Conservation (phyloP, 2,329 filamentous ascomycete genomes). For the Cytospora mali region DNA sequence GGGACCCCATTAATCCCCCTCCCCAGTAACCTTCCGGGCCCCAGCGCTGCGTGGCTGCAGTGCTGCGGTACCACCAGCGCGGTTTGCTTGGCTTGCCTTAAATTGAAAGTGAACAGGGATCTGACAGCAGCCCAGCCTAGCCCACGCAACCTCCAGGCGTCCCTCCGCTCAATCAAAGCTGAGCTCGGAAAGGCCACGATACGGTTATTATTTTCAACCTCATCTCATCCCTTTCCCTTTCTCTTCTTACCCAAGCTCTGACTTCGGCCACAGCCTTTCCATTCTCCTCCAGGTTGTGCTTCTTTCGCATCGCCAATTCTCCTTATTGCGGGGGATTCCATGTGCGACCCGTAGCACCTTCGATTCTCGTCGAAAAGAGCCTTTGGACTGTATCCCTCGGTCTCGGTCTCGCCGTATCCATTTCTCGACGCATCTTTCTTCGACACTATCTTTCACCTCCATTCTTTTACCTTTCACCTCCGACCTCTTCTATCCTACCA, state of each 20-base stretch:
- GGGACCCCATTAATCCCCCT: slow-evolving; percentile 3
- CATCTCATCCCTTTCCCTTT: slow-evolving; percentile 23
- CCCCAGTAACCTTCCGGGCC: too few relatives aligned
- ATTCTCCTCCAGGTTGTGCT: slow-evolving; percentile 13
- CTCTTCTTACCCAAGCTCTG: slow-evolving; percentile 18
- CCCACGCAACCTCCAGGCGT: neutral
- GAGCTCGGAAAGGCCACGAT: slow-evolving; percentile 27
- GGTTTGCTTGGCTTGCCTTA: slow-evolving; percentile 2
- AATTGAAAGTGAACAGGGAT: neutral
- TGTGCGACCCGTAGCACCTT: slow-evolving; percentile 18
- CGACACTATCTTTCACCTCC: slow-evolving; percentile 23
- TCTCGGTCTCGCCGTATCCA: slow-evolving; percentile 1
- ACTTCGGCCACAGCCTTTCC: slow-evolving; percentile 20
- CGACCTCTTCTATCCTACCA: neutral
- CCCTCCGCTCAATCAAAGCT: slow-evolving; percentile 13
- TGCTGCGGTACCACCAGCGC: slow-evolving; percentile 9
- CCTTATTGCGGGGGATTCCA: slow-evolving; percentile 11
- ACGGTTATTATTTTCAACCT: slow-evolving; percentile 17
- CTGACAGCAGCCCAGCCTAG: neutral
- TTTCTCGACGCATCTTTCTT: slow-evolving; percentile 9
- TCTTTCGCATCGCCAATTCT: neutral
- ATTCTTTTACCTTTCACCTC: slow-evolving; percentile 6
- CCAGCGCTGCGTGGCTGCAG: too few relatives aligned
- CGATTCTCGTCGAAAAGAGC: slow-evolving; percentile 21
- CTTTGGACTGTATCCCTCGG: slow-evolving; percentile 1